Base-by-base conservation (phyloP, 83 land plant genomes). In the Thuja plicata region DNA sequence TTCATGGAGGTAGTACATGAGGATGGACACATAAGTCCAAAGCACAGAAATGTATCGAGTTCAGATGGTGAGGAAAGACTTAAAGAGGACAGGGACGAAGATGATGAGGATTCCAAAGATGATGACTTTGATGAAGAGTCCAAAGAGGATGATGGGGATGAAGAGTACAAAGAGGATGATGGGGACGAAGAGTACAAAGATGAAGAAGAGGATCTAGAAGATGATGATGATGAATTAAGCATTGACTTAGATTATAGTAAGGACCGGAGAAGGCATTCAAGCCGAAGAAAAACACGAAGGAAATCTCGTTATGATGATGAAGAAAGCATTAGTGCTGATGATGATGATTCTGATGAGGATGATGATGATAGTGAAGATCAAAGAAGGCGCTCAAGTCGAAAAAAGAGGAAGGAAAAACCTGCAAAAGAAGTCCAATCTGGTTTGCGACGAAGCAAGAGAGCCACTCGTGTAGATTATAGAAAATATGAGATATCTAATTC, bases 391-490 rank as follows among this genome's bases (percentile, higher is more conserved):
- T 17, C 66, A 32, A 60, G 60, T 34, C 32, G 48, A 46, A 45
- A 57, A 83, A 83, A 83, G 54, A 86, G 87, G 87, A 54, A 40
- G 45, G 45, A 45, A 57, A 86, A 86, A 57, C 87, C 30, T 55
- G 30, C 37, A 2, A 16, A 27, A 35, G 71, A 7, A 86, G 43
- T 30, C 27, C 87, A 86, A 60, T 60, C 71, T 57, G 73, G 73
- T 55, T 86, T 86, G 71, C 87, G 87, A 35, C 52, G 87, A 86
- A 86, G 87, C 73, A 86, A 86, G 71, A 86, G 87, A 86, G 87
- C 71, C 45, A 86, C 87, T 37, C 87, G 87, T 35, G 87, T 86
- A 24, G 87, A 86, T 60, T 86, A 86, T 37, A 86, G 73, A 57
- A 57, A 86, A 86, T 86, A 86, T 38, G 87, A 57, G 73, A 35